Evolutionary conservation across 768 basidiomycete genomes (phyloP).

Genomic region (Panellus pusillus): DNA sequence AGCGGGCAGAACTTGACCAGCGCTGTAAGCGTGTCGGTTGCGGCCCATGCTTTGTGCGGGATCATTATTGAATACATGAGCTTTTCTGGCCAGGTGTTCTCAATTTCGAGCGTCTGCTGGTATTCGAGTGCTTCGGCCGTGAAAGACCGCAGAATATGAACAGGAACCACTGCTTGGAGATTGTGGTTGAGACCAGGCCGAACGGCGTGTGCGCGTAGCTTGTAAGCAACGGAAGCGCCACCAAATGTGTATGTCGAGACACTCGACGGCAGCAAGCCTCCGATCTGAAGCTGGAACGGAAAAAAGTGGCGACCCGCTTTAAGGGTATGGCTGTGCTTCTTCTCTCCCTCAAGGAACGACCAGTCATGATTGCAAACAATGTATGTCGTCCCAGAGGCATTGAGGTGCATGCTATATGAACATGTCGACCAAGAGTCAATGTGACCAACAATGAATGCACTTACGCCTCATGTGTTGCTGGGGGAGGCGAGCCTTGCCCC

Average conservation of each 20-base stretch:
- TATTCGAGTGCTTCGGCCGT: conserved; percentile 86
- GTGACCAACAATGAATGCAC: conserved; percentile 25
- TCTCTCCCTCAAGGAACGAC: conserved; percentile 89
- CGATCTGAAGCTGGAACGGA: conserved; percentile 87
- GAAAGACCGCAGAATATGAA: conserved; percentile 74
- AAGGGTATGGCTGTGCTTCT: conserved; percentile 78
- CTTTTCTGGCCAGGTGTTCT: conserved; percentile 97
- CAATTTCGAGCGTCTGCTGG: conserved; percentile 92
- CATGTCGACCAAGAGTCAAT: neutral
- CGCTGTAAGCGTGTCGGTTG: conserved; percentile 81
- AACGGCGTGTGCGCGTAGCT: conserved; percentile 81
- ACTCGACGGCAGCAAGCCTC: conserved; percentile 82
- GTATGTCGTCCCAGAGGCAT: conserved; percentile 51
- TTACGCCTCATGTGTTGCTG: conserved; percentile 57
- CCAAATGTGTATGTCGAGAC: conserved; percentile 55
- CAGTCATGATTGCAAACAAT: conserved; percentile 81
- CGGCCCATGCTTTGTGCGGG: conserved; percentile 95
- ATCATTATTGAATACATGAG: conserved; percentile 94
- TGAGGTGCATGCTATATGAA: conserved; percentile 39
- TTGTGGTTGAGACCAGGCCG: conserved; percentile 75
- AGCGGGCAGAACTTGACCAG: conserved; percentile 86
- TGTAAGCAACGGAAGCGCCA: conserved; percentile 78
- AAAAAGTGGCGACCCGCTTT: conserved; percentile 95
- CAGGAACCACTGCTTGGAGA: conserved; percentile 58
- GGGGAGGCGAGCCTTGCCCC: conserved; percentile 80